phyloP scores from a whole-genome alignment of 768 basidiomycete genomes.

The Tulasnella sp. region DNA sequence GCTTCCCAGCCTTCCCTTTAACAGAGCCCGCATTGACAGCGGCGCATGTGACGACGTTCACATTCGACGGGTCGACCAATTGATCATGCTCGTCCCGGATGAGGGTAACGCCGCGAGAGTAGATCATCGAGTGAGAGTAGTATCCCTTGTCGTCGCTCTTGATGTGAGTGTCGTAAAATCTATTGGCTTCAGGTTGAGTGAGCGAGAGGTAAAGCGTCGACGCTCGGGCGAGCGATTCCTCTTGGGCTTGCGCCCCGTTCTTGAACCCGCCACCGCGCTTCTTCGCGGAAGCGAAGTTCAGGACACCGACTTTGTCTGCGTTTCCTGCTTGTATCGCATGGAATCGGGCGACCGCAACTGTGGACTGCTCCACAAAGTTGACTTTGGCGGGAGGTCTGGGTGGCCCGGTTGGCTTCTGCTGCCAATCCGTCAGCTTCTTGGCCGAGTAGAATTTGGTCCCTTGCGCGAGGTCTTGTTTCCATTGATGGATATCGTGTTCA shows the following conservation, averaged over 20 bases:
- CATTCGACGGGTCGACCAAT: conserved; percentile 43
- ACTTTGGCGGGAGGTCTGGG: not conserved
- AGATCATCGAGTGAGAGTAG: conserved; percentile 72
- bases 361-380: not conserved
- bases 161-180: conserved; percentile 53
- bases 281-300: conserved; percentile 69
- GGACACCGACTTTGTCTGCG: conserved; percentile 37
- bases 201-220: conserved; percentile 60
- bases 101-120: conserved; percentile 49
- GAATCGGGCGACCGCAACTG: not conserved
- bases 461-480: not conserved
- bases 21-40: conserved; percentile 62
- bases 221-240: conserved; percentile 68
- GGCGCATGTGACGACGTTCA: conserved; percentile 58
- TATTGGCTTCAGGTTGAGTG: conserved; percentile 38
- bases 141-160: conserved; percentile 34
- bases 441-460: not conserved
- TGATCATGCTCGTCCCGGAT: conserved; percentile 53
- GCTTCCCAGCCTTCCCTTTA: conserved; percentile 22
- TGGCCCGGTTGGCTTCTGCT: not conserved
- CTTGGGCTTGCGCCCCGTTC: conserved; percentile 62
- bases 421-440: not conserved
- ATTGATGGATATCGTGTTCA: not conserved
- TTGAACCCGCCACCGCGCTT: conserved; percentile 69
- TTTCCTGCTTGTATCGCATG: not conserved